phyloP scores from a whole-genome alignment of 2,329 filamentous ascomycete genomes.

The Fusarium sp. region DNA sequence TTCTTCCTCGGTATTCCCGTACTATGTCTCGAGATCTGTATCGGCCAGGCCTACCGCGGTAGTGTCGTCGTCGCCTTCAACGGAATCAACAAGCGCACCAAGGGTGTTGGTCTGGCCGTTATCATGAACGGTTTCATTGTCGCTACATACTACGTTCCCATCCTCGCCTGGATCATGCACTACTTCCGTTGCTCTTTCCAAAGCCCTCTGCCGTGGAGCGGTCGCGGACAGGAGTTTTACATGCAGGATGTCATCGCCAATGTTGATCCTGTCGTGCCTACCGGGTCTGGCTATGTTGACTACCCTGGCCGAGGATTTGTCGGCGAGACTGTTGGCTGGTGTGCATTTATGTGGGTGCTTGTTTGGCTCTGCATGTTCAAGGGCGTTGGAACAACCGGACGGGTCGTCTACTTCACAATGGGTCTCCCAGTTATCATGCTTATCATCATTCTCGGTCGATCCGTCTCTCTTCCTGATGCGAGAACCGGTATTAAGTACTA shows the following conservation, averaged over 20 bases:
- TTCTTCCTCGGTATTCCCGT: slow-evolving; percentile 60
- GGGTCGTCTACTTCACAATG: slow-evolving; percentile 1
- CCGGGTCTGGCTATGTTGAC: background rate
- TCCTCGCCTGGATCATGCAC: slow-evolving; percentile 65
- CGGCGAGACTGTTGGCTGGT: background rate
- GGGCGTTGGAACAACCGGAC: background rate
- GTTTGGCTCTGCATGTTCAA: slow-evolving; percentile 1
- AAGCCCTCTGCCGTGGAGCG: slow-evolving; percentile 62
- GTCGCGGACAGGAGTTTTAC: slow-evolving; percentile 8
- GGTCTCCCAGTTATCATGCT: background rate
- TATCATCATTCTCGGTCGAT: background rate
- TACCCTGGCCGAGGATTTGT: background rate
- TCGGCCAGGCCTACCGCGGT: slow-evolving; percentile 70
- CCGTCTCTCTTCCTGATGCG: background rate
- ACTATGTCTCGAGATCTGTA: slow-evolving; percentile 68
- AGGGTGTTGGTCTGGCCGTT: slow-evolving; percentile 61
- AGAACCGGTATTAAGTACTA: background rate
- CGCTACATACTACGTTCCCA: slow-evolving; percentile 63
- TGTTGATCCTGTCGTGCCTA: background rate
- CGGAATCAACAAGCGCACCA: slow-evolving; percentile 59
- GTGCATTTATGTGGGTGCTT: background rate
- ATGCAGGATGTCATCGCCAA: slow-evolving; percentile 3
- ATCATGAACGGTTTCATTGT: slow-evolving; percentile 62
- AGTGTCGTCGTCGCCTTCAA: slow-evolving; percentile 61
- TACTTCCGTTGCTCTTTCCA: slow-evolving; percentile 64